Percentiles rank a stretch among this genome's conserved stretches.
These are phyloP conservation scores for Hericium coralloides DNA, from an alignment of 768 basidiomycete species.

Conservation along the genomic window DNA sequence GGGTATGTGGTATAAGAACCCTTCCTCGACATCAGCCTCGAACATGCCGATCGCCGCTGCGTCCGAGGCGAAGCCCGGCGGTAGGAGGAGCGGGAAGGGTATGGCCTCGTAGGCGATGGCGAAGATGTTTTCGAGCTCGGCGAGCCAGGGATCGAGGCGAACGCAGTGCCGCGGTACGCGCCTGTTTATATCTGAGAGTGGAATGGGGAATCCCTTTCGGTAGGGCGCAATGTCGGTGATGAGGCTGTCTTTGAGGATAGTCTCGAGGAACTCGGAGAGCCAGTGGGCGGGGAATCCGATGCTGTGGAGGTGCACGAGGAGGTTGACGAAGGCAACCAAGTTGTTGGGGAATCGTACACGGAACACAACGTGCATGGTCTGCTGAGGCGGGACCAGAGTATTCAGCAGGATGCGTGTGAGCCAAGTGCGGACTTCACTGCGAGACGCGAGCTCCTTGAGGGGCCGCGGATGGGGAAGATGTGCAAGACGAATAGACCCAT, in stretches of 20 bases:
- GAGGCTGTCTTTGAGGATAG: constrained; percentile 19
- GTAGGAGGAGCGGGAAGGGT: constrained; percentile 13
- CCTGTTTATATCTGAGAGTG: constrained; percentile 7
- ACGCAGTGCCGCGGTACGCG: constrained; percentile 14
- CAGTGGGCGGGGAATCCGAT: constrained; percentile 4
- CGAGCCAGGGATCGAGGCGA: constrained; percentile 17
- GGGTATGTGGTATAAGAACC: too few species aligned
- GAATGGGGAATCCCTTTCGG: constrained; percentile 19
- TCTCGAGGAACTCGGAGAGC: constrained; percentile 11
- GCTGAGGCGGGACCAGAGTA: background rate
- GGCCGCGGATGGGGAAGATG: background rate
- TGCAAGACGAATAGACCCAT: background rate
- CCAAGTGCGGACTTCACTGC: background rate
- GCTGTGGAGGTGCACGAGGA: constrained; percentile 1
- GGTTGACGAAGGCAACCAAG: background rate
- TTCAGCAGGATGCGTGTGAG: constrained; percentile 1
- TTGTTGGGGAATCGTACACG: constrained; percentile 1
- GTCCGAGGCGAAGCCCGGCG: constrained; percentile 8
- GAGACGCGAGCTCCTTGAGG: constrained; percentile 1
- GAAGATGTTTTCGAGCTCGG: constrained; percentile 17
- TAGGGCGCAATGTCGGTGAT: constrained; percentile 21
- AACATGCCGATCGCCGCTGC: constrained; percentile 7
- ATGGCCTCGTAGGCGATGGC: constrained; percentile 14
- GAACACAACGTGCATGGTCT: background rate
- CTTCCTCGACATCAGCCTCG: background rate